A percentile compares a stretch with the other conserved stretches of the same genome.
phyloP scores from a whole-genome alignment of 768 basidiomycete species.

The Auricularia heimuer region DNA sequence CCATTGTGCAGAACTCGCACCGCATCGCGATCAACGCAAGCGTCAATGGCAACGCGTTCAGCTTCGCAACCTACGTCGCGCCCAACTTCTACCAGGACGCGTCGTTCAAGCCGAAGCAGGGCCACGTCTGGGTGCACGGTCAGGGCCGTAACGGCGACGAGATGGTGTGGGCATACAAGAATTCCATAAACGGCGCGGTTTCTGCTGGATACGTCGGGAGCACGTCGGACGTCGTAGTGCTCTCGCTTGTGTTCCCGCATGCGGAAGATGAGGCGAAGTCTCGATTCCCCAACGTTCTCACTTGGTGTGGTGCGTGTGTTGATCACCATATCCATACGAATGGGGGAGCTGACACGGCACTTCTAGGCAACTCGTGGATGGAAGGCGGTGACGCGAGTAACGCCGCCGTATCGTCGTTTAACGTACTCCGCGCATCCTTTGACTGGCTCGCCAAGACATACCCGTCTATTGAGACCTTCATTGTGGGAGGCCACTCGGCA shows the following conservation, averaged over 20 bases:
- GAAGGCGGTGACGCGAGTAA: not conserved
- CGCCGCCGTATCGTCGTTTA: not conserved
- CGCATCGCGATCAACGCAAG: not conserved
- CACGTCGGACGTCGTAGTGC: not conserved
- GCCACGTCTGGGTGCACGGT: not conserved
- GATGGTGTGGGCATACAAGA: slow-evolving; percentile 1
- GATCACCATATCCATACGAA: too few relatives aligned
- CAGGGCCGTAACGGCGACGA: not conserved
- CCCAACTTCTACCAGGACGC: not conserved
- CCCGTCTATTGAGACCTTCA: not conserved
- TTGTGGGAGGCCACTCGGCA: not conserved
- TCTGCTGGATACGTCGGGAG: not conserved
- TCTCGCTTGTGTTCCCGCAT: not conserved
- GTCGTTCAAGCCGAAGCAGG: not conserved
- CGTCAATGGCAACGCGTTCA: not conserved
- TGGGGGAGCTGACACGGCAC: not conserved
- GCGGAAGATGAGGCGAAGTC: not conserved
- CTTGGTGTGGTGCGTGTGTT: not conserved
- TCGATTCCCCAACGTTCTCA: not conserved
- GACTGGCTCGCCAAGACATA: not conserved
- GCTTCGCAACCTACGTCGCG: not conserved
- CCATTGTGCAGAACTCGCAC: slow-evolving; percentile 2
- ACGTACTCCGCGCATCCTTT: not conserved
- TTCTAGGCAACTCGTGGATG: not conserved
- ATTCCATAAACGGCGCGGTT: not conserved